Evolutionary conservation across 495 filamentous ascomycete genomes (phyloP).

Genomic region (Durotheca rogersii): DNA sequence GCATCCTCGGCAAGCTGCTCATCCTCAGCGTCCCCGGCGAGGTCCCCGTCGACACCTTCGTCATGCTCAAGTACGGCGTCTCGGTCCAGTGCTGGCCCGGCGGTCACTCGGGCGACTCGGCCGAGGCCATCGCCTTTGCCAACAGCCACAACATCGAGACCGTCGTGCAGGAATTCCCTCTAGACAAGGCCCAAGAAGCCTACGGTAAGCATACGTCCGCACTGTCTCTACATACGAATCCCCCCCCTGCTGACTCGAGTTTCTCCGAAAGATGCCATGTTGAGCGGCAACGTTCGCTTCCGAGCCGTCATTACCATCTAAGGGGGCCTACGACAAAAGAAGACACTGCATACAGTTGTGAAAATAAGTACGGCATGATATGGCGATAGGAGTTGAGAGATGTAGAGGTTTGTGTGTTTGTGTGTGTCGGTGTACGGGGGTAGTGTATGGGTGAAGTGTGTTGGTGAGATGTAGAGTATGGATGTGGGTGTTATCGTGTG

Average conservation of each 20-base stretch:
- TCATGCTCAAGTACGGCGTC: conserved; percentile 49
- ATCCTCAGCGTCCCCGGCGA: conserved; percentile 51
- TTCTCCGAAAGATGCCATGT: conserved; percentile 32
- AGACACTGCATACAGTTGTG: no score
- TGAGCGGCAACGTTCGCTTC: conserved; percentile 39
- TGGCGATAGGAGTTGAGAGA: no score
- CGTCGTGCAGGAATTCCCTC: conserved; percentile 61
- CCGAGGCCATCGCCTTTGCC: conserved; percentile 64
- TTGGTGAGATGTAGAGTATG: no score
- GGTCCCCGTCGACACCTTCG: conserved; percentile 48
- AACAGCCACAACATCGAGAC: conserved; percentile 57
- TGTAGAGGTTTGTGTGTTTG: no score
- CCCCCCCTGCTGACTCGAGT: not conserved
- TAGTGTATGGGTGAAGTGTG: no score
- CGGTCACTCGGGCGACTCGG: conserved; percentile 59
- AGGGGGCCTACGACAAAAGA: no score
- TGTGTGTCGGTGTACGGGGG: no score
- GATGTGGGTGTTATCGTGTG: no score
- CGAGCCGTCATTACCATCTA: conserved; percentile 34
- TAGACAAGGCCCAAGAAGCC: conserved; percentile 57
- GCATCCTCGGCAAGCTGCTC: conserved; percentile 56
- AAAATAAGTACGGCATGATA: no score
- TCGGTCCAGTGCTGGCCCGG: conserved; percentile 59
- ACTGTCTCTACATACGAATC: not conserved
- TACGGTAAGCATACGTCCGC: conserved; percentile 14